phyloP scores from a whole-genome alignment of 768 basidiomycete species.

The Tulasnella sp. region DNA sequence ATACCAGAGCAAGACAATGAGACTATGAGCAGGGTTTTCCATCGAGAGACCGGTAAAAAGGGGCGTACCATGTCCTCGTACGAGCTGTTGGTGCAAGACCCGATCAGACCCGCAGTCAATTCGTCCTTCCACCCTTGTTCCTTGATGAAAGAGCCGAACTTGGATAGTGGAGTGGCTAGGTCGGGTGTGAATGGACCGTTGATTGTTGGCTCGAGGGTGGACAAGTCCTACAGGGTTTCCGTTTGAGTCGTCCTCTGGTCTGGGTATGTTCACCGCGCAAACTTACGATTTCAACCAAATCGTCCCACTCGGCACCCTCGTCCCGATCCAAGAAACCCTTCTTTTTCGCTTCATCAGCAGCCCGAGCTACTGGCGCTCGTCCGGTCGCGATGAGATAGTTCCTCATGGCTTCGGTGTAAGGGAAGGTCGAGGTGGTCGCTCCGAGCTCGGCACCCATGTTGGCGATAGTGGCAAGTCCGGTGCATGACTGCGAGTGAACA shows the following conservation, averaged over 20 bases:
- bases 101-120: slow-evolving; percentile 86
- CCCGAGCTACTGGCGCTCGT: slow-evolving; percentile 75
- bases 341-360: slow-evolving; percentile 78
- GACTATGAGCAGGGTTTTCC: not conserved
- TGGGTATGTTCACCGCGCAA: slow-evolving; percentile 25
- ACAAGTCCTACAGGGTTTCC: slow-evolving; percentile 61
- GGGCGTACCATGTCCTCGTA: slow-evolving; percentile 84
- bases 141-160: slow-evolving; percentile 74
- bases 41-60: not conserved
- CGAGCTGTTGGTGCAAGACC: slow-evolving; percentile 98
- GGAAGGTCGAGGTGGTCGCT: slow-evolving; percentile 98
- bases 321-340: slow-evolving; percentile 79
- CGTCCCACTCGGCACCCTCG: slow-evolving; percentile 86
- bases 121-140: slow-evolving; percentile 92
- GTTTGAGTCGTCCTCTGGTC: not conserved
- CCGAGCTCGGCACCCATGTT: slow-evolving; percentile 99
- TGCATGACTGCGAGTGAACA: slow-evolving; percentile 84
- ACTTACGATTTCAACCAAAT: slow-evolving; percentile 86
- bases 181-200: slow-evolving; percentile 99
- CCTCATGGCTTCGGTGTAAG: slow-evolving; percentile 87
- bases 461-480: slow-evolving; percentile 90
- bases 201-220: slow-evolving; percentile 83
- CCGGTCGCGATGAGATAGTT: slow-evolving; percentile 87
- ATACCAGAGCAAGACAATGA: not conserved
- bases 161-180: slow-evolving; percentile 87